phyloP scores from a whole-genome alignment of 805 yeast species.

The Metschnikowia henanensis region DNA sequence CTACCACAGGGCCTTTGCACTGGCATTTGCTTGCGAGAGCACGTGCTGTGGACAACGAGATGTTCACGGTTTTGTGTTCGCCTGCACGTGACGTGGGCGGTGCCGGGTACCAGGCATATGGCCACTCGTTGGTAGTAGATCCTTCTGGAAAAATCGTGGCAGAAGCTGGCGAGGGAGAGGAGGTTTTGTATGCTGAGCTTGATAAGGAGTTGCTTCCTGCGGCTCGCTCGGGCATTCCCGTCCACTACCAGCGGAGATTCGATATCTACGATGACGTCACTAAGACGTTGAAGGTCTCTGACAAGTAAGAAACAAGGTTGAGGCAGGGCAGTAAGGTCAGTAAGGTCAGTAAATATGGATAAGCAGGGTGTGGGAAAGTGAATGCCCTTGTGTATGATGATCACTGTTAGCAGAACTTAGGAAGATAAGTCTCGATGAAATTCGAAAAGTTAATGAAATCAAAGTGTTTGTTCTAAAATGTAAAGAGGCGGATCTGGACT shows the following conservation, averaged over 20 bases:
- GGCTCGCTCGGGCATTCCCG: conserved; percentile 68
- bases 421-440: too few relatives aligned
- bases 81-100: conserved; percentile 77
- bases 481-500: too few relatives aligned
- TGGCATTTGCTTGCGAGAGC: conserved; percentile 77
- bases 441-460: too few relatives aligned
- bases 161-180: conserved; percentile 81
- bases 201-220: conserved; percentile 58
- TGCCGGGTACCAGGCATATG: conserved; percentile 59
- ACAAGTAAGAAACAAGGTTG: conserved; percentile 7
- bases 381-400: too few relatives aligned
- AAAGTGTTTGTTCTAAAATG: too few relatives aligned
- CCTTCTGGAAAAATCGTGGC: conserved; percentile 61
- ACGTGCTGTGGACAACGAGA: conserved; percentile 63
- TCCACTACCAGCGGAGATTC: conserved; percentile 67
- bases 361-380: too few relatives aligned
- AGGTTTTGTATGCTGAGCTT: conserved; percentile 70
- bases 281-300: conserved; percentile 12
- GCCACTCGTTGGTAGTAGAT: conserved; percentile 63
- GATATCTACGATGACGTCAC: conserved; percentile 53
- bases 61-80: conserved; percentile 73
- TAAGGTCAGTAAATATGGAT: neutral
- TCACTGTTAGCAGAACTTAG: too few relatives aligned
- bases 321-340: neutral
- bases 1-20: conserved; percentile 81